Conservation (phyloP, 176 grass and related monocot genomes). For the Oryza australiensis region DNA sequence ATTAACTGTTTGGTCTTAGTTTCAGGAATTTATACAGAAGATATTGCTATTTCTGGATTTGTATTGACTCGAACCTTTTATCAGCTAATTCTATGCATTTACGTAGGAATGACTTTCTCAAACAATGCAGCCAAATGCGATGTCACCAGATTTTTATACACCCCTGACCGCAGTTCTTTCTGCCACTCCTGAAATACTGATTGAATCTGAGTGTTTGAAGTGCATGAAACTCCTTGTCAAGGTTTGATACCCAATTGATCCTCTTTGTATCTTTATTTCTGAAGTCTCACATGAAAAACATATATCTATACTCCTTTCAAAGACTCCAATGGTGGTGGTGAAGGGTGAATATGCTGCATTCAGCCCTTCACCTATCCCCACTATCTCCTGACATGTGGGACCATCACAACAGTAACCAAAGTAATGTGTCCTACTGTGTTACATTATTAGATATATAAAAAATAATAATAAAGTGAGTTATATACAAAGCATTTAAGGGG, state of each 20-base stretch:
- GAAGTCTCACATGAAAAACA: no score
- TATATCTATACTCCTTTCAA: no score
- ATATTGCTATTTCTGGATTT: neutral
- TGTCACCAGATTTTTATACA: constrained; percentile 22
- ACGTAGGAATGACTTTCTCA: neutral
- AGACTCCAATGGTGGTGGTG: no score
- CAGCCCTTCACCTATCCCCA: no score
- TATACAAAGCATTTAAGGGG: no score
- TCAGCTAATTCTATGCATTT: constrained; percentile 17
- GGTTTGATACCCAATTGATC: neutral
- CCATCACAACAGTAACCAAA: no score
- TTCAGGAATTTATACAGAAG: neutral
- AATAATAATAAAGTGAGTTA: no score
- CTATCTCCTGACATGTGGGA: no score
- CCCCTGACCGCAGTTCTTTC: constrained; percentile 32
- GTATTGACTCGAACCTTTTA: neutral
- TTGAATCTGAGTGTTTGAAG: constrained; percentile 33
- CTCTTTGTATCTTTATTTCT: neutral
- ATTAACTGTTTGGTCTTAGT: neutral
- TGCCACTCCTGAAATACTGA: constrained; percentile 19
- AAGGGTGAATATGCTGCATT: no score
- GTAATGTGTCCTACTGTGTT: no score
- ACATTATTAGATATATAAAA: no score
- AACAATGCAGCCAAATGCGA: constrained; percentile 29
- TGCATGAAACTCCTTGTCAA: constrained; percentile 36